Base-by-base conservation (phyloP, 805 yeast species). In the Kluyveromyces wickerhamii region DNA sequence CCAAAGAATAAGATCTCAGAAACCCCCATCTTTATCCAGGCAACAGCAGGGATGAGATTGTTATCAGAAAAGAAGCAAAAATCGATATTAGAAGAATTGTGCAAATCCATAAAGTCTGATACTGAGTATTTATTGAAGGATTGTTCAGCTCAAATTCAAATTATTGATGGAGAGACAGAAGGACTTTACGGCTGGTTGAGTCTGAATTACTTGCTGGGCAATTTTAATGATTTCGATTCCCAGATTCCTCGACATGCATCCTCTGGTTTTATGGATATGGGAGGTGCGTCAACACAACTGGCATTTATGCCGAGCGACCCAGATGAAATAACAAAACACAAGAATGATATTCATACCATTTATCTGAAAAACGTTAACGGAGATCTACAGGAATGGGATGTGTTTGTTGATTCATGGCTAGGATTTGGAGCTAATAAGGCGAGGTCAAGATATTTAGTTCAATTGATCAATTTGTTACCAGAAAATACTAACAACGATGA, bases 391-490 rank as follows among this genome's bases (percentile, higher is more conserved):
- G 65, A 69, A 29, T 89, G 95, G 95, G 69, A 77, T 25, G 80
- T 92, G 0, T 92, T 87, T 62, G 96, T 92, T 5, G 81, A 92
- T 22, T 86, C 97, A 0, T 92, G 98, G 98, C 67, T 92, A 8
- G 97, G 97, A 1, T 92, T 85, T 60, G 98, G 98, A 9, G 97
- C 97, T 2, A 92, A 92, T 49, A 86, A 89, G 53, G 96, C 97
- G 7, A 66, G 95, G 27, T 68, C 65, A 36, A 64, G 97, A 41
- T 83, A 81, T 52, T 60, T 85, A 29, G 65, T 65, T 22, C 76
- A 72, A 31, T 53, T 82, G 35, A 66, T 81, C 11, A 57, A 65
- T 37, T 51, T 67, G 4, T 49, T 73, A 16, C 76, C 76, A 0
- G 72, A 67, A 35, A 64, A 62, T 40, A 62, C 69, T 28, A 73